Evolutionary conservation across 768 basidiomycete species (phyloP), one percentile per base, ranked within the genome.

Genomic region (Kwoniella mangroviensis): DNA sequence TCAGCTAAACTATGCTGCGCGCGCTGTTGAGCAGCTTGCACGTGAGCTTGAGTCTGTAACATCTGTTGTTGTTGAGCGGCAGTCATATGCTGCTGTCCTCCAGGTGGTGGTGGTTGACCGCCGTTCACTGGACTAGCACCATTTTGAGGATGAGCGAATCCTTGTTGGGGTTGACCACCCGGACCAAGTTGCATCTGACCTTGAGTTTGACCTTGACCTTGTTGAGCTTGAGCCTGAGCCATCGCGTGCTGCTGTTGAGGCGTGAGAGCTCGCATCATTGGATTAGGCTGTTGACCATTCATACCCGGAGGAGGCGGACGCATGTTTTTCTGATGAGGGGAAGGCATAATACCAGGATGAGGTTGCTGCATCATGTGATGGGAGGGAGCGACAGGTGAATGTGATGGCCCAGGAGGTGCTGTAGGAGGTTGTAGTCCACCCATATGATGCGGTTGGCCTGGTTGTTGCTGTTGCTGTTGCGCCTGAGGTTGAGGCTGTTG

Each of bases 351-450:
- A 24, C 58, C 34, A 4, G 71, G 73, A 62, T 72, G 78, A 24
- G 70, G 75, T 57, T 78, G 75, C 15, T 76, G 76, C 75, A 80
- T 75, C 68, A 74, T 69, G 54, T 76, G 79, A 15, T 75, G 76
- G 7, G 75, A 75, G 17, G 79, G 77, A 6, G 65, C 60, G 12
- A 76, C 51, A 19, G 77, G 77, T 2, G 77, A 75, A 61, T 76
- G 78, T 3, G 75, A 75, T 12, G 79, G 77, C 11, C 77, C 79
- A 34, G 77, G 72, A 22, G 73, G 68, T 12, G 73, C 65, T 58
- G 75, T 71, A 5, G 72, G 71, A 52, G 70, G 67, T 68, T 73
- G 73, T n/a, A 76, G 53, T 7, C 68, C 67, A 9, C 63, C 63
- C 53, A 65, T 45, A 34, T 73, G 73, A 15, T 59, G 58, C 26